phyloP scores from a whole-genome alignment of 805 yeast genomes.

The Sugiyamaella smithiae region DNA sequence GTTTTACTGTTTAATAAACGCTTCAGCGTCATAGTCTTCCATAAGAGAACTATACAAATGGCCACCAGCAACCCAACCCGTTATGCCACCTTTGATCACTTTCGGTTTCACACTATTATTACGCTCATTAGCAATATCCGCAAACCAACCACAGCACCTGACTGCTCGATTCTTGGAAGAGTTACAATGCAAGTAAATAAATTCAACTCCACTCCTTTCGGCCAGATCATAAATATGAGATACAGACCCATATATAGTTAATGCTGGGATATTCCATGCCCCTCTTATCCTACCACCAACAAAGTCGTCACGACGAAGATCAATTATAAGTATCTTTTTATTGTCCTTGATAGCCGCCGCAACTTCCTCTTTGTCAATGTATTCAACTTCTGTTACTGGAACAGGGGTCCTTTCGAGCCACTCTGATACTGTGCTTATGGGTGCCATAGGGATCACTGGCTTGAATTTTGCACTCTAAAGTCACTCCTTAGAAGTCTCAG shows the following conservation, averaged over 20 bases:
- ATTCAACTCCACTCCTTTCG: slow-evolving; percentile 21
- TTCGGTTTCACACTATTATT: slow-evolving; percentile 16
- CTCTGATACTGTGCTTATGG: no score
- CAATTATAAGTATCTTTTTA: slow-evolving; percentile 17
- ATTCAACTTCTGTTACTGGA: neutral
- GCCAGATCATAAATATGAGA: slow-evolving; percentile 22
- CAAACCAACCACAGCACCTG: slow-evolving; percentile 24
- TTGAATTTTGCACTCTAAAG: no score
- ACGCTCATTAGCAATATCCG: slow-evolving; percentile 20
- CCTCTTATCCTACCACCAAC: slow-evolving; percentile 27
- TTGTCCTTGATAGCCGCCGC: neutral
- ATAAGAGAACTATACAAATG: slow-evolving; percentile 21
- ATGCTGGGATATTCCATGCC: slow-evolving; percentile 25
- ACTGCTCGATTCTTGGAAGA: slow-evolving; percentile 24
- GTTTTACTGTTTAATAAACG: no score
- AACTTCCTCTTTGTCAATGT: neutral
- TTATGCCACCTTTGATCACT: slow-evolving; percentile 24
- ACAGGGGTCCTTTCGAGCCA: no score
- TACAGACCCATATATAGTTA: slow-evolving; percentile 18
- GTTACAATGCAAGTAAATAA: slow-evolving; percentile 23
- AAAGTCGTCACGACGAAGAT: slow-evolving; percentile 25
- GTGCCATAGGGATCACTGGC: no score
- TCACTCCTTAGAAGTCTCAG: no score
- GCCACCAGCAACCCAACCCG: slow-evolving; percentile 27
- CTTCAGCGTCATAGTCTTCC: slow-evolving; percentile 22